Conservation (phyloP, 208 protist species). For the Trypanosomatidae sp. region DNA sequence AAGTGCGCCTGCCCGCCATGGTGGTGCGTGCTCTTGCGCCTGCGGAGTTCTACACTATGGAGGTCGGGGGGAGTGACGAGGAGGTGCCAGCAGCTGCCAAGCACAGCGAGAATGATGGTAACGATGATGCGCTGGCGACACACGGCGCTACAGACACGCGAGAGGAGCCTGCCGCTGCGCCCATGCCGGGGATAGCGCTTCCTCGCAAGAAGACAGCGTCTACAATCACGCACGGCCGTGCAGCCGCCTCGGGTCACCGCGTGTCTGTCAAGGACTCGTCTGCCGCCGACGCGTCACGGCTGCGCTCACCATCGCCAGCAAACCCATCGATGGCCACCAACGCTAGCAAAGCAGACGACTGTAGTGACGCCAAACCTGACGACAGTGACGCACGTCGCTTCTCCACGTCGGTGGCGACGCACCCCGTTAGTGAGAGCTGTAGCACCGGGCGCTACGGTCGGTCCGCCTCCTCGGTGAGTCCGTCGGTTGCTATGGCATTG, state of each 20-base stretch:
- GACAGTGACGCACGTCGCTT: background rate
- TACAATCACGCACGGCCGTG: background rate
- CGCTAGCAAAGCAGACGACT: background rate
- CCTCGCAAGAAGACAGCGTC: constrained; percentile 16
- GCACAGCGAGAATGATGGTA: background rate
- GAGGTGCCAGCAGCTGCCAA: background rate
- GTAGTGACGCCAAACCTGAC: background rate
- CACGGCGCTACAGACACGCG: background rate
- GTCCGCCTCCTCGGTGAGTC: constrained; percentile 15
- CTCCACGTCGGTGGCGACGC: constrained; percentile 5
- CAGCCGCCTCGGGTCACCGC: background rate
- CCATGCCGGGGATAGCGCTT: background rate
- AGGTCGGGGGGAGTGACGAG: constrained; percentile 1
- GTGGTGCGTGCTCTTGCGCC: constrained; percentile 24
- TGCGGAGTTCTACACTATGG: constrained; percentile 20
- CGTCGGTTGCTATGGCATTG: constrained; percentile 23
- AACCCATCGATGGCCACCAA: background rate
- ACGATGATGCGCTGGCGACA: background rate
- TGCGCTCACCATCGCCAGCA: constrained; percentile 6
- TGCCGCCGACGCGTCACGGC: background rate
- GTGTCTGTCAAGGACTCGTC: background rate
- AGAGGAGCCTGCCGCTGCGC: background rate
- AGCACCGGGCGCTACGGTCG: constrained; percentile 5
- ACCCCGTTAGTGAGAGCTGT: background rate
- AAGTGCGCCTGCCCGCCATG: constrained; percentile 31